A percentile compares a stretch with the other conserved stretches of the same genome.
These are phyloP conservation scores for Inga laurina DNA, from an alignment of 306 rosid genomes.

Conservation along the genomic window DNA sequence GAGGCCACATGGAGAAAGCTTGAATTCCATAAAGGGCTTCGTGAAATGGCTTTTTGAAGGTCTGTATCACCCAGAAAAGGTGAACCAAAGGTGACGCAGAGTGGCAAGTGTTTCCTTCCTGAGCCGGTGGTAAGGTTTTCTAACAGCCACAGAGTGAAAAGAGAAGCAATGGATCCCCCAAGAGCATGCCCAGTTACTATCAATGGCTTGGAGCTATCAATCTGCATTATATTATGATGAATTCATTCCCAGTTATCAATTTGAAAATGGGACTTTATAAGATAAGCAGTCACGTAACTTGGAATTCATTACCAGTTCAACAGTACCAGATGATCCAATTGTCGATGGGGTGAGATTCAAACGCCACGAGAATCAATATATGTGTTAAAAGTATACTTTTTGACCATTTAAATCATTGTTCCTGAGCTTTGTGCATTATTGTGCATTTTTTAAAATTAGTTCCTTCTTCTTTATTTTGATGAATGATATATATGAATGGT, in stretches of 20 bases:
- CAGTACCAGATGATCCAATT: neutral
- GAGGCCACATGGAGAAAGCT: slow-evolving; percentile 71
- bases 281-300: neutral
- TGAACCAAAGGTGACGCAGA: slow-evolving; percentile 80
- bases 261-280: neutral
- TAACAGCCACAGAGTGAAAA: slow-evolving; percentile 63
- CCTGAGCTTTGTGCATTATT: neutral
- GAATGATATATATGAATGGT: neutral
- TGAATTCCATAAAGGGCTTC: slow-evolving; percentile 60
- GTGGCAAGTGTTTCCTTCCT: slow-evolving; percentile 43
- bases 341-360: neutral
- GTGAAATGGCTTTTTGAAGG: slow-evolving; percentile 42
- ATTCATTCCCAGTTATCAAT: neutral
- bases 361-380: neutral
- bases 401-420: neutral
- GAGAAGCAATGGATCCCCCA: slow-evolving; percentile 79
- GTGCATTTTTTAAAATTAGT: neutral
- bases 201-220: slow-evolving; percentile 25
- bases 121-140: slow-evolving; percentile 18
- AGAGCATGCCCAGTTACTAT: slow-evolving; percentile 60
- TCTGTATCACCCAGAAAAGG: slow-evolving; percentile 61
- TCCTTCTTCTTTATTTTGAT: neutral
- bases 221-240: slow-evolving; percentile 35
- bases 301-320: neutral
- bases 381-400: no score